A percentile compares a stretch with the other conserved stretches of the same genome.
Evolutionary conservation across 179 eudicot genomes (phyloP).

Genomic region (Nepenthes alata): DNA sequence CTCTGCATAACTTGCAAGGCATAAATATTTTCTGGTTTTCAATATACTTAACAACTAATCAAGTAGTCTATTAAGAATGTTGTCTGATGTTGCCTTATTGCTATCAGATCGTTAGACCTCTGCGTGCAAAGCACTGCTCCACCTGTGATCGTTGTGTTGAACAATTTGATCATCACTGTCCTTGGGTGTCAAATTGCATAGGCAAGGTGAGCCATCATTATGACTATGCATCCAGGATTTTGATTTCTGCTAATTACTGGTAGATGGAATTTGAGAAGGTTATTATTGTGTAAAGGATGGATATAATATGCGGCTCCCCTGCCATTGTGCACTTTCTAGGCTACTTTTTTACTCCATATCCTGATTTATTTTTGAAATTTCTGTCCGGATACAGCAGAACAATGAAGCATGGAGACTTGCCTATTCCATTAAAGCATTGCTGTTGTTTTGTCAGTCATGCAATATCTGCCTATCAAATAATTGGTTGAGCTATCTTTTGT

Average conservation of each 20-base stretch:
- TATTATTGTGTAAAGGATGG: neutral
- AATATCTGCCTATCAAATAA: too few species aligned
- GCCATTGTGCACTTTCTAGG: neutral
- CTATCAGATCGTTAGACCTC: constrained; percentile 79
- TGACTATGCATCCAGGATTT: neutral
- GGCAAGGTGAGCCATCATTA: constrained; percentile 48
- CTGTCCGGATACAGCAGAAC: too few species aligned
- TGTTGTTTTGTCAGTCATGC: neutral
- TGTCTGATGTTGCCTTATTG: constrained; percentile 12
- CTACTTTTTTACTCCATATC: too few species aligned
- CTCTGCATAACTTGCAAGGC: constrained; percentile 99
- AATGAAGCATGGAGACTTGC: too few species aligned
- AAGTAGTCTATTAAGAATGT: constrained; percentile 3
- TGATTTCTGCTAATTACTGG: neutral
- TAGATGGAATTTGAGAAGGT: neutral
- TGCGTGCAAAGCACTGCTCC: constrained; percentile 93
- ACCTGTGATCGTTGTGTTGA: constrained; percentile 97
- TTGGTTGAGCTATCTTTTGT: neutral
- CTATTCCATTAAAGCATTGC: neutral
- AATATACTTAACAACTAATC: neutral
- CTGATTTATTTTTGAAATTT: too few species aligned
- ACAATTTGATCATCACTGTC: constrained; percentile 97
- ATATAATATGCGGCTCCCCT: neutral
- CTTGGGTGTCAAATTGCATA: constrained; percentile 93
- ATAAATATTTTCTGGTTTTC: constrained; percentile 5